These are phyloP conservation scores for Yamadazyma atlantica DNA, from an alignment of 1,139 yeast genomes.

Conservation along the genomic window DNA sequence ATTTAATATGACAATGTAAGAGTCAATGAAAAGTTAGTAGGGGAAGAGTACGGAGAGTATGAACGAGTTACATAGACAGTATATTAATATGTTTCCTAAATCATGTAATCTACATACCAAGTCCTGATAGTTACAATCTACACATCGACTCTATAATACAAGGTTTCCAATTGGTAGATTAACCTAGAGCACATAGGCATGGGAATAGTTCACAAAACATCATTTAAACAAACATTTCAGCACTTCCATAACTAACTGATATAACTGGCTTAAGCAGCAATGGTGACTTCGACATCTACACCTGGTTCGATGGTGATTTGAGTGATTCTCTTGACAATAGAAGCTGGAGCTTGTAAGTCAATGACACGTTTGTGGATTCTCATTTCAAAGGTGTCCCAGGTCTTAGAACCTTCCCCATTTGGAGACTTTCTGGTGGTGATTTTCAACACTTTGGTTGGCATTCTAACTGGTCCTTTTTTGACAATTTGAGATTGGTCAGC, in stretches of 20 bases:
- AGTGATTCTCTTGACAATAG: slow-evolving; percentile 92
- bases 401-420: slow-evolving; percentile 99
- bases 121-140: slow-evolving; percentile 16
- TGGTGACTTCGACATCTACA: slow-evolving; percentile 43
- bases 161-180: slow-evolving; percentile 13
- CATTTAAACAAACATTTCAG: background rate
- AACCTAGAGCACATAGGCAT: slow-evolving; percentile 17
- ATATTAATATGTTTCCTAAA: background rate
- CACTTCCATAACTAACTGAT: background rate
- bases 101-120: background rate
- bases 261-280: slow-evolving; percentile 31
- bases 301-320: slow-evolving; percentile 78
- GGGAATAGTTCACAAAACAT: background rate
- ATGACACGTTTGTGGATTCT: slow-evolving; percentile 99
- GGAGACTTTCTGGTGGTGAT: slow-evolving; percentile 99
- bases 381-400: slow-evolving; percentile 99
- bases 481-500: slow-evolving; percentile 80
- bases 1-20: no score
- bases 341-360: slow-evolving; percentile 97
- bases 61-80: no score
- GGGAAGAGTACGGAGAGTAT: no score
- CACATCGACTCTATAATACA: slow-evolving; percentile 14
- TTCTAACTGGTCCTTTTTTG: slow-evolving; percentile 98
- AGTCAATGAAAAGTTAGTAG: no score
- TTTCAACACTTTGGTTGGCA: slow-evolving; percentile 99